A percentile compares a stretch with the other conserved stretches of the same genome.
Conservation (phyloP, 371 early-diverging fungal species). For the Rhizomucor miehei region DNA sequence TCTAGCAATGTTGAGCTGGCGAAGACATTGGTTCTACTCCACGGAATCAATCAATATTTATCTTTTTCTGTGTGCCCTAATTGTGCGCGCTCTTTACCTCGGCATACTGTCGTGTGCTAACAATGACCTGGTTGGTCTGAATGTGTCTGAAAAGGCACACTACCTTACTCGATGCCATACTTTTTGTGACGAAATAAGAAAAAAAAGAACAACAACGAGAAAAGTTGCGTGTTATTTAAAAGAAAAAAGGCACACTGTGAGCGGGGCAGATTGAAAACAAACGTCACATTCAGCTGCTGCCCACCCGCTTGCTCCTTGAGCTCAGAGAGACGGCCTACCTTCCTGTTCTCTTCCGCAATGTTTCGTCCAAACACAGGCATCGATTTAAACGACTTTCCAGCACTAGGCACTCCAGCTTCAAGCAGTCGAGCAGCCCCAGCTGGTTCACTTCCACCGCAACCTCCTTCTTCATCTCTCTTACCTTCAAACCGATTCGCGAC, state of each 20-base stretch:
- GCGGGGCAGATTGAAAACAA: too few species aligned
- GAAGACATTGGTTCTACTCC: constrained; percentile 34
- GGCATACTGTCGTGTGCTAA: constrained; percentile 39
- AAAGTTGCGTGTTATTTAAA: background rate
- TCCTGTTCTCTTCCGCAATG: constrained; percentile 17
- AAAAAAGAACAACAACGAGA: too few species aligned
- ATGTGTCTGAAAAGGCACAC: constrained; percentile 60
- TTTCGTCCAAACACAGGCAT: constrained; percentile 44
- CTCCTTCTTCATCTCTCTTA: constrained; percentile 18
- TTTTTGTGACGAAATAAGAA: background rate
- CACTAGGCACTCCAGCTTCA: constrained; percentile 39
- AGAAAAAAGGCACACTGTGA: too few species aligned
- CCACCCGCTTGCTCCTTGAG: too few species aligned
- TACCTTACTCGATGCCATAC: constrained; percentile 13
- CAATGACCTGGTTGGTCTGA: constrained; percentile 61
- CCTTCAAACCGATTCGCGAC: constrained; percentile 33
- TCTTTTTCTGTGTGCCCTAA: too few species aligned
- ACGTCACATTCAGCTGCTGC: too few species aligned
- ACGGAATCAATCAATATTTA: background rate
- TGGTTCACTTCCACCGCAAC: constrained; percentile 17
- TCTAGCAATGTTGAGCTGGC: constrained; percentile 29
- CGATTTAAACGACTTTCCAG: constrained; percentile 52
- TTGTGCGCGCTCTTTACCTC: constrained; percentile 20
- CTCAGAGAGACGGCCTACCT: background rate
- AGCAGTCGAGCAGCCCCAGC: constrained; percentile 21